Conservation (phyloP, 192 early-diverging fungal genomes). For the Diversispora eburnea region DNA sequence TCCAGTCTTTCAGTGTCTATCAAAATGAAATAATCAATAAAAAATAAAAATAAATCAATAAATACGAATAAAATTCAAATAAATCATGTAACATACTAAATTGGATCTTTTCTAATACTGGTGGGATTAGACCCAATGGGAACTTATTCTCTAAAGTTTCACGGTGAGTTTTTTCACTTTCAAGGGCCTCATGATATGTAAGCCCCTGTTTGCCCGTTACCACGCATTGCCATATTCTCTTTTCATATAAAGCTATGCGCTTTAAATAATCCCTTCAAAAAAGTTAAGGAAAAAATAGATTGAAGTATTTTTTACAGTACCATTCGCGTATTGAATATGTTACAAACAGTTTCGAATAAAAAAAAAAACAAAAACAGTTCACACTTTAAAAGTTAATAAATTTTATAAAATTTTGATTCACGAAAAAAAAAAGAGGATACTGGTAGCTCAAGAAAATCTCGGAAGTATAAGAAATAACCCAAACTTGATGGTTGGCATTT, state of each 20-base stretch:
- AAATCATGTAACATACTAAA: conserved; percentile 56
- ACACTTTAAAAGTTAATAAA: background rate
- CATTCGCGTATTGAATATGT: conserved; percentile 27
- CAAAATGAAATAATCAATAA: conserved; percentile 16
- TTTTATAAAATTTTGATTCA: background rate
- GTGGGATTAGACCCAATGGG: conserved; percentile 60
- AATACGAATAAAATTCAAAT: conserved; percentile 32
- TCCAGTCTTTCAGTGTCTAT: conserved; percentile 43
- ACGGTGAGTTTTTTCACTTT: conserved; percentile 66
- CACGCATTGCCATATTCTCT: conserved; percentile 75
- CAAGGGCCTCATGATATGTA: conserved; percentile 77
- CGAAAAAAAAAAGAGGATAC: conserved; percentile 40
- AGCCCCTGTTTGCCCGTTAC: conserved; percentile 68
- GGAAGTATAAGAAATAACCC: conserved; percentile 50
- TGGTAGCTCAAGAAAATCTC: conserved; percentile 59
- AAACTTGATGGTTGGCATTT: conserved; percentile 44
- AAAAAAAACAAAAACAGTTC: background rate
- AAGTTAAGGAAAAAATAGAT: conserved; percentile 14
- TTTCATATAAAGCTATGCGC: conserved; percentile 63
- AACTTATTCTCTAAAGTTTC: conserved; percentile 61
- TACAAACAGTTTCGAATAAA: conserved; percentile 8
- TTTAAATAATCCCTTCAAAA: conserved; percentile 62
- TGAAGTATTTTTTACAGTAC: conserved; percentile 10
- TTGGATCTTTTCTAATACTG: conserved; percentile 62
- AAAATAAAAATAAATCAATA: conserved; percentile 41